Percentiles rank a stretch among this genome's conserved stretches.
Conservation (phyloP, 2,329 filamentous ascomycete species). For the Cladophialophora bantiana region DNA sequence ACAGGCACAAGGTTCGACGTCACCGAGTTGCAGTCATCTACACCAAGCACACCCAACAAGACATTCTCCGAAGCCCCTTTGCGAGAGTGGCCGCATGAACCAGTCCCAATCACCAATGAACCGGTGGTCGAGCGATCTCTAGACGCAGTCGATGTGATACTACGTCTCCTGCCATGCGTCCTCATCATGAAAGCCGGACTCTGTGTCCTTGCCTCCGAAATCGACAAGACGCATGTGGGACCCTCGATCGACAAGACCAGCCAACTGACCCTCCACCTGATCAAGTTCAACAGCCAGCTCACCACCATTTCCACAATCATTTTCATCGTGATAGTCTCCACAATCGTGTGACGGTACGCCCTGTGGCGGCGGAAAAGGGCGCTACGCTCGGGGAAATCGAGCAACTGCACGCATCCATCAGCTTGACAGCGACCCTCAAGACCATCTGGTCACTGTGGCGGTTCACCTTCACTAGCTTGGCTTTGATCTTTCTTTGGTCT, state of each 20-base stretch:
- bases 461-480: constrained; percentile 21
- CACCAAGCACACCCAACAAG: constrained; percentile 11
- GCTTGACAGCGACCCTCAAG: constrained; percentile 28
- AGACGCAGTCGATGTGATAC: constrained; percentile 15
- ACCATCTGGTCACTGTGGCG: constrained; percentile 26
- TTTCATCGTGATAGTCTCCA: constrained; percentile 31
- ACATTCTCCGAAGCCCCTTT: constrained; percentile 12
- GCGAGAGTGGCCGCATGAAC: constrained; percentile 21
- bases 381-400: constrained; percentile 28
- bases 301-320: constrained; percentile 32
- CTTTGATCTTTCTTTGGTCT: constrained; percentile 25
- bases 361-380: constrained; percentile 31
- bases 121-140: constrained; percentile 19
- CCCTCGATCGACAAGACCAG: constrained; percentile 26
- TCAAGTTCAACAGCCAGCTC: constrained; percentile 31
- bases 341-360: constrained; percentile 25
- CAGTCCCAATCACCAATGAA: constrained; percentile 23
- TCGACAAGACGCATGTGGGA: constrained; percentile 23
- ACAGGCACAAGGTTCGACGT: constrained; percentile 10
- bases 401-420: constrained; percentile 30
- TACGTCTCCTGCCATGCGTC: constrained; percentile 15
- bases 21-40: constrained; percentile 14
- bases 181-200: constrained; percentile 28
- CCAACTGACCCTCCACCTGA: constrained; percentile 20
- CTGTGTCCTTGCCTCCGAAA: constrained; percentile 19